A percentile compares a stretch with the other conserved stretches of the same genome.
These are phyloP conservation scores for Lachnellula arida DNA, from an alignment of 2,329 filamentous ascomycete genomes.

Conservation along the genomic window DNA sequence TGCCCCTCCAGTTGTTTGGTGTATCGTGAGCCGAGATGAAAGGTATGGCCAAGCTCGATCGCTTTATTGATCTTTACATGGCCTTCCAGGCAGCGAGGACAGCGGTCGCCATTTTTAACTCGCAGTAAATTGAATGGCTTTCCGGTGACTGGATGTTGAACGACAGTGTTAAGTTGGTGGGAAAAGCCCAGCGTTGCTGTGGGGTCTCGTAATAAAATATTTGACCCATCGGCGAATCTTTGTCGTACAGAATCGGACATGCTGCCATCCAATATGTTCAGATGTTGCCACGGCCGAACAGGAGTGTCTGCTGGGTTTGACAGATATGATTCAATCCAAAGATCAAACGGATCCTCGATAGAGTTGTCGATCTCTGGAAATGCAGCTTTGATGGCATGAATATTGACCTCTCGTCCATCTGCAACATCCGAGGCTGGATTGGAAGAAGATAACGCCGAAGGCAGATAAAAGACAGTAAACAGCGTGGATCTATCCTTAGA, in stretches of 20 bases:
- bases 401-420: constrained; percentile 42
- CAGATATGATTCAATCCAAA: constrained; percentile 40
- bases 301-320: background rate
- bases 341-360: constrained; percentile 52
- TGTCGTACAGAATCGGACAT: constrained; percentile 15
- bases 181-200: background rate
- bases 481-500: constrained; percentile 63
- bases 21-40: constrained; percentile 88
- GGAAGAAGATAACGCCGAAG: background rate
- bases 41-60: constrained; percentile 91
- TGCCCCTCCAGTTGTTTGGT: constrained; percentile 66
- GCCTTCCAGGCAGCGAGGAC: constrained; percentile 63
- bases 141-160: constrained; percentile 34
- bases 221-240: background rate
- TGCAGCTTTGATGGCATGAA: constrained; percentile 61
- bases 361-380: constrained; percentile 66
- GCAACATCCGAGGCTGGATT: background rate
- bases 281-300: constrained; percentile 16
- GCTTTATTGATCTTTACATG: constrained; percentile 63
- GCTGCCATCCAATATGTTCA: constrained; percentile 38
- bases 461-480: constrained; percentile 57
- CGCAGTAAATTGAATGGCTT: constrained; percentile 58
- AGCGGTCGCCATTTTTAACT: constrained; percentile 63
- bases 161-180: constrained; percentile 19
- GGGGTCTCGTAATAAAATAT: background rate